Evolutionary conservation across 140 eudicot species (phyloP), one percentile per base, ranked within the genome.

Genomic region (Oenanthe javanica): DNA sequence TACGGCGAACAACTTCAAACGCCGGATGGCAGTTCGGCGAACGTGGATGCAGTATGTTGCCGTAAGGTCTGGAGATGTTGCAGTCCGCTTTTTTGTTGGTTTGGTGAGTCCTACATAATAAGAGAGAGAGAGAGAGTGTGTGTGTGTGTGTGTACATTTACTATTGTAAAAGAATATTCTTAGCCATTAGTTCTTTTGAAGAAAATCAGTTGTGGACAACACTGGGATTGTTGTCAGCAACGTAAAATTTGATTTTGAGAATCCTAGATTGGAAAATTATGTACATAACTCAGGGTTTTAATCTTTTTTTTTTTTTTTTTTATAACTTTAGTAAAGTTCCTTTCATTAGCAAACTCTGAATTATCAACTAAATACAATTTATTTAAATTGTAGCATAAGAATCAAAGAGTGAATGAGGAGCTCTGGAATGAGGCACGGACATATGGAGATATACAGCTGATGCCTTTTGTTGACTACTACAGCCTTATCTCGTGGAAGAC

Each of bases 401-500:
- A 89, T 80, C 94, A 92, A 79, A 85, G 92, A 84, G 99, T 95
- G 87, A 95, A 95, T 82, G 97, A 90, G 86, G 97, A 95, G 88
- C 96, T 95, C 9, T 94, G 98, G 98, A 89, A 87, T 73, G 98
- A 94, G 86, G 98, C 97, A 31, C 86, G 81, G 74, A 92, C 97
- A 15, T 95, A 92, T 27, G 85, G 89, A 64, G 99, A 95, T 87
- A 85, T 95, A 84, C 96, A 95, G 86, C 83, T 95, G 83, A 89
- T 95, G 97, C 97, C 99, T 27, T 92, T 95, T 82, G 94, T 95
- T 48, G 97, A 95, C 87, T 95, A 95, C 81, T 95, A 95, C 82
- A 95, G 88, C 83, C 91, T 95, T 77, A 90, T 95, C 69, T 88
- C 99, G 16, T 95, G 97, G 99, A 95, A 95, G 86, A 93, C 99